Base-by-base conservation (phyloP, 371 early-diverging fungal species). In the Mucor plumbeus region DNA sequence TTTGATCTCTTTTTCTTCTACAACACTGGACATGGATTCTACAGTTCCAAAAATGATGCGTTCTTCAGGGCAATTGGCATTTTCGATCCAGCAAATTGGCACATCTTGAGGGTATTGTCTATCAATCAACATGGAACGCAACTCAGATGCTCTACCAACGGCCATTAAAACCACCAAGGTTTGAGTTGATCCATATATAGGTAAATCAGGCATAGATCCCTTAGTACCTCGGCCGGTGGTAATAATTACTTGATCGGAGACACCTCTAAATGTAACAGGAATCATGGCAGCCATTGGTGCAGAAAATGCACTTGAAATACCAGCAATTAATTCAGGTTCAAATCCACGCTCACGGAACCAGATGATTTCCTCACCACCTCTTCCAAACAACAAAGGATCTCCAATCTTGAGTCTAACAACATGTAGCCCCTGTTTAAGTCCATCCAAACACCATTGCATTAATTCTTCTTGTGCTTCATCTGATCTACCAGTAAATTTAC, bases 371-470 rank as follows among this genome's bases (percentile, higher is more conserved):
- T 97, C 97, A 6, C 91, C 95, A 31, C 95, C 96, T 21, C 97
- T 89, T n/a, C 96, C 96, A 75, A 93, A 97, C 47, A 97, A 83
- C 69, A 94, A 90, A 14, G 95, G 94, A 67, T 95, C 95, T 5
- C 97, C 97, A 60, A 90, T 90, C 84, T 97, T 95, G 61, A 97
- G 84, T 53, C 97, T 81, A 34, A 94, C 93, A 6, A 97, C 96
- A 1, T 75, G 81, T 71, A 85, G 77, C 17, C 92, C 92, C 36
- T 83, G 74, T 7, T 79, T 62, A 31, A 94, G 76, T 15, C 88
- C 93, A 57, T 88, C 87, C 35, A 93, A 74, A 59, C 90, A 91
- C 82, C 90, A 88, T 35, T 81, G 81, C 62, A 78, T 64, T 47
- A 92, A 75, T 48, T 90, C 91, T 54, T 90, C 85, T 65, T 94